These are phyloP conservation scores for Xanthoconium separans DNA, from an alignment of 1,284 basidiomycete genomes.

Conservation along the genomic window DNA sequence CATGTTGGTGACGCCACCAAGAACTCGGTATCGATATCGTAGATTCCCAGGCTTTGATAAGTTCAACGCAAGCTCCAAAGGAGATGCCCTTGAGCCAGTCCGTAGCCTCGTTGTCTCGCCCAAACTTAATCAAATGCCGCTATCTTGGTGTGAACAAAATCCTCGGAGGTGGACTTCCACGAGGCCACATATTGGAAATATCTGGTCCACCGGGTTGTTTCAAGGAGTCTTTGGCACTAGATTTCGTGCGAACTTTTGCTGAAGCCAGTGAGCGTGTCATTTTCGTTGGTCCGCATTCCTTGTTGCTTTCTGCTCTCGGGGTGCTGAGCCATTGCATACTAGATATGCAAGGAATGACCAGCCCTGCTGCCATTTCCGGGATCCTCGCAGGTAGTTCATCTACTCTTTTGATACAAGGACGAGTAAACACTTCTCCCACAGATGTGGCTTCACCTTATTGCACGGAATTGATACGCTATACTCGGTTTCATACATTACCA, in stretches of 20 bases:
- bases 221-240: conserved; percentile 54
- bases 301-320: background rate
- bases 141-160: conserved; percentile 54
- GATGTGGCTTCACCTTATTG: conserved; percentile 18
- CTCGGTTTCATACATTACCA: conserved; percentile 43
- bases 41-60: conserved; percentile 45
- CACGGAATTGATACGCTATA: conserved; percentile 30
- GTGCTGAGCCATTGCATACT: conserved; percentile 13
- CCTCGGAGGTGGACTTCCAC: conserved; percentile 57
- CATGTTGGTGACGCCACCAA: conserved; percentile 21
- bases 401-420: conserved; percentile 5
- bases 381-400: conserved; percentile 41
- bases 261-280: conserved; percentile 49
- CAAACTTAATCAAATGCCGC: conserved; percentile 31
- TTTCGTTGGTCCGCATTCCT: conserved; percentile 52
- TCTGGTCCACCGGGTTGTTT: conserved; percentile 71
- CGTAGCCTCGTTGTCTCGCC: conserved; percentile 45
- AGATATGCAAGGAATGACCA: conserved; percentile 69
- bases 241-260: conserved; percentile 48
- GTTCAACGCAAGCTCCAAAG: conserved; percentile 36
- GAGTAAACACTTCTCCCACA: conserved; percentile 21
- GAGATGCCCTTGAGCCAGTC: conserved; percentile 52
- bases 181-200: conserved; percentile 64
- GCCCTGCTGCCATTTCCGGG: conserved; percentile 43
- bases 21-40: conserved; percentile 47